Evolutionary conservation across 352 stramenopile genomes (phyloP), one percentile per base, ranked within the genome.

Genomic region (Globisporangium recalcitrans): DNA sequence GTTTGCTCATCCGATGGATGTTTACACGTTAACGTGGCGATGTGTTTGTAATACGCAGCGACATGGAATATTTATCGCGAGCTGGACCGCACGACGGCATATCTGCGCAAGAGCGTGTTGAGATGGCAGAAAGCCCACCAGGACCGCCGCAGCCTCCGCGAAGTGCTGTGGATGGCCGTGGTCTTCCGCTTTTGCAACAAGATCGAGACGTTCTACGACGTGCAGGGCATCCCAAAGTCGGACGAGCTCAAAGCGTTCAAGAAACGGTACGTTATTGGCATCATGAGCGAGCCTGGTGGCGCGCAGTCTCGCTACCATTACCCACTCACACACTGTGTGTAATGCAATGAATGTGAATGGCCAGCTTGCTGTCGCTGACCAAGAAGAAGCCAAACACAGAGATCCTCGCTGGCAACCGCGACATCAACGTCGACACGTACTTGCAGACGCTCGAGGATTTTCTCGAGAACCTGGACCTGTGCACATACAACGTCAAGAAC

Each of bases 11-110:
- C 16, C 16, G 8, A 22, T 22, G n/a, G n/a, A n/a, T n/a, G n/a
- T n/a, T n/a, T n/a, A n/a, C n/a, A n/a, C n/a, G n/a, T n/a, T n/a
- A n/a, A n/a, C n/a, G n/a, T n/a, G n/a, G n/a, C n/a, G n/a, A n/a
- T n/a, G n/a, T n/a, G n/a, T n/a, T 47, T 56, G 24, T 36, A 16
- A 21, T 46, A 46, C 38, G 16, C 22, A 92, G 83, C 80, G 65
- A 90, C 78, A 3, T 90, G 84, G 68, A 93, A 93, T 67, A 87
- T 91, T 26, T 93, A 93, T 68, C 84, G 84, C 19, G 82, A 91
- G 63, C 70, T 93, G 16, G 84, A 93, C 62, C 82, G 84, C 51
- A 91, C 80, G 59, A 91, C 84, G 16, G 80, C 84, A 16, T 93
- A 90, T 64, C 62, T 93, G 32, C 82, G 84, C 24, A 93, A 93